A percentile compares a stretch with the other conserved stretches of the same genome.
phyloP scores from a whole-genome alignment of 225 moss, liverwort and hornwort genomes.

The Pseudisothecium myosuroides region DNA sequence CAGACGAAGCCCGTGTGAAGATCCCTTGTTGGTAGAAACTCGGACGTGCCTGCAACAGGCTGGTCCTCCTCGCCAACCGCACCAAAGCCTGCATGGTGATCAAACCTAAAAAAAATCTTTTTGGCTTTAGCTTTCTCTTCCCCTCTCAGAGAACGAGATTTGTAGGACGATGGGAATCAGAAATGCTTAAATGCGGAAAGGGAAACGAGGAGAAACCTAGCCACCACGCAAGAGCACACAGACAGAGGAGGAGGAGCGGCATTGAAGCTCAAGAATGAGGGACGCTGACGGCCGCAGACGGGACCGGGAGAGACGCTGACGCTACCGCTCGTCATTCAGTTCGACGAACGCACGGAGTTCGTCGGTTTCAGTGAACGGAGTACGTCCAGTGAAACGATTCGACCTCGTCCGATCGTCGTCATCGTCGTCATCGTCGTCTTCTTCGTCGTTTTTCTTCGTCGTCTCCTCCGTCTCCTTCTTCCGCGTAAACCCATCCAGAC shows the following conservation, averaged over 20 bases:
- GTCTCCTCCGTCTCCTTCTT: neutral
- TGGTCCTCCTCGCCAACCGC: slow-evolving; percentile 33
- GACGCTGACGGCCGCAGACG: neutral
- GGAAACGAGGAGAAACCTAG: neutral
- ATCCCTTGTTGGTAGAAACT: slow-evolving; percentile 7
- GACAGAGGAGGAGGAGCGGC: neutral
- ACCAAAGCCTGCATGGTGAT: slow-evolving; percentile 27
- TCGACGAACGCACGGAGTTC: neutral
- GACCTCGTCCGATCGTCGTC: neutral
- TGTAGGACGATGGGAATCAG: neutral
- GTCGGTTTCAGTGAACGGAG: neutral
- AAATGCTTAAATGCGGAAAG: neutral
- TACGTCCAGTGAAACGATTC: neutral
- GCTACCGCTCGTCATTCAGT: neutral
- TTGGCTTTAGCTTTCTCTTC: neutral
- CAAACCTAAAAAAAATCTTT: neutral
- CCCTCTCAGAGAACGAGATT: neutral
- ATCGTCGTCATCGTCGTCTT: neutral
- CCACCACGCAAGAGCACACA: neutral
- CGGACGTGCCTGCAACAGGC: slow-evolving; percentile 19
- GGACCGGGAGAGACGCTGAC: neutral
- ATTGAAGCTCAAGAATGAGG: neutral
- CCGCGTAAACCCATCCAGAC: neutral
- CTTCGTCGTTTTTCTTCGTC: neutral
- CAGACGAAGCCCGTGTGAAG: neutral